Conservation (phyloP, 108 stramenopile species). For the Thalassiosira profunda region DNA sequence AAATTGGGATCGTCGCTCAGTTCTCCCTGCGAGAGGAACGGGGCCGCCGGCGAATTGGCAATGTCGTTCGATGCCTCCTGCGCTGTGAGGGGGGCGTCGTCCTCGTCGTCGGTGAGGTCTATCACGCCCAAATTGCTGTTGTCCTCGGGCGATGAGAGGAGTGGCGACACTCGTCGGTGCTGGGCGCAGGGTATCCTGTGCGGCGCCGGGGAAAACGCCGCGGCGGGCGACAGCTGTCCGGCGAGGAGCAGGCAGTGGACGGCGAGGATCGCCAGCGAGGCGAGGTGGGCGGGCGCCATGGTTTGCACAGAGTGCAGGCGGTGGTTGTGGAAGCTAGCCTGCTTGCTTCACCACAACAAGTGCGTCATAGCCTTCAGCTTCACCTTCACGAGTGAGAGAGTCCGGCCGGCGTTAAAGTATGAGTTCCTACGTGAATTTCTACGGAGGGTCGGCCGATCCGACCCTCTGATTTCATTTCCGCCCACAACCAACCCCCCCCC, state of each 20-base stretch:
- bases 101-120: slow-evolving; percentile 50
- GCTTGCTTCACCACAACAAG: neutral
- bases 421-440: too few relatives aligned
- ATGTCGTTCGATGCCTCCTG: neutral
- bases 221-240: neutral
- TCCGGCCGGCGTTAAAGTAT: too few relatives aligned
- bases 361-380: too few relatives aligned
- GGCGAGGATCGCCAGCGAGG: neutral
- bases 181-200: too few relatives aligned
- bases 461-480: too few relatives aligned
- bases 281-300: neutral
- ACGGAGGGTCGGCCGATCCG: too few relatives aligned
- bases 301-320: neutral
- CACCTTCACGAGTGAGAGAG: too few relatives aligned
- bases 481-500: too few relatives aligned
- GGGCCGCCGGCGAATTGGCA: slow-evolving; percentile 30
- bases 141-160: slow-evolving; percentile 19
- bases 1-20: slow-evolving; percentile 62
- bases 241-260: neutral
- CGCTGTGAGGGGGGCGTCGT: slow-evolving; percentile 12
- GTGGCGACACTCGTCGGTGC: too few relatives aligned
- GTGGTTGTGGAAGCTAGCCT: neutral
- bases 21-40: slow-evolving; percentile 87
- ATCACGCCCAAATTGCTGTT: slow-evolving; percentile 34
- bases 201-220: neutral